phyloP scores from a whole-genome alignment of 164 flowering plant species.

The Annona cherimola region DNA sequence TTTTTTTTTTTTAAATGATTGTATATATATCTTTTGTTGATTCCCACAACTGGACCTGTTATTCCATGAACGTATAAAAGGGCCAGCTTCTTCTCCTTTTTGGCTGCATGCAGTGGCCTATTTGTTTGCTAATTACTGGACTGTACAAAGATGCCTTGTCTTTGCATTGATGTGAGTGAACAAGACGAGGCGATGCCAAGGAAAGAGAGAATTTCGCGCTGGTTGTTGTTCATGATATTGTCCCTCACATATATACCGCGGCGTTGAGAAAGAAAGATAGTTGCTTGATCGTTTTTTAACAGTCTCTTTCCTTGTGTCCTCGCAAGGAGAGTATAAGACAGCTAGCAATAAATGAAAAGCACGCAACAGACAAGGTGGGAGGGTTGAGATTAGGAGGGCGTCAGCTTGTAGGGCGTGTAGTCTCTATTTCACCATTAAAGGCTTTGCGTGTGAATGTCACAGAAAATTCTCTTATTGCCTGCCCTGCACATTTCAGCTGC shows the following conservation, averaged over 20 bases:
- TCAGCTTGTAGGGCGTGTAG: conserved; percentile 3
- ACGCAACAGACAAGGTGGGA: conserved; percentile 36
- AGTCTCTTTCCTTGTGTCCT: conserved; percentile 16
- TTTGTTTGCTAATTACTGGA: conserved; percentile 24
- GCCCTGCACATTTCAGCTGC: background rate
- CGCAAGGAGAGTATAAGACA: conserved; percentile 18
- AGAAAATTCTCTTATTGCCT: conserved; percentile 2
- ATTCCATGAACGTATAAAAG: conserved; percentile 18
- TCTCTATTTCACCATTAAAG: conserved; percentile 36
- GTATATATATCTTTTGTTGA: conserved; percentile 8
- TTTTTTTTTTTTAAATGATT: background rate
- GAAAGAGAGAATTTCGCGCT: conserved; percentile 1
- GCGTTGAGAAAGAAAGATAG: background rate
- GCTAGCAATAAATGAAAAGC: conserved; percentile 26
- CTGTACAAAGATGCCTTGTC: conserved; percentile 23
- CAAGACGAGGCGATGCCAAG: conserved; percentile 3
- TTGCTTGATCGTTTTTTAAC: conserved; percentile 25
- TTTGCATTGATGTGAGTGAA: conserved; percentile 29
- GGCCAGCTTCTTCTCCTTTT: conserved; percentile 4
- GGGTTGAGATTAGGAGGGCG: conserved; percentile 10
- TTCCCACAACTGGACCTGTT: conserved; percentile 20
- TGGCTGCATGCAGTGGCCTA: conserved; percentile 17
- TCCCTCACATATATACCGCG: conserved; percentile 6
- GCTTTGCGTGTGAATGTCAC: conserved; percentile 42
- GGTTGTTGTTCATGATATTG: conserved; percentile 7